These are phyloP conservation scores for Quaeritorhiza haematococci DNA, from an alignment of 371 early-diverging fungal species.

Conservation along the genomic window DNA sequence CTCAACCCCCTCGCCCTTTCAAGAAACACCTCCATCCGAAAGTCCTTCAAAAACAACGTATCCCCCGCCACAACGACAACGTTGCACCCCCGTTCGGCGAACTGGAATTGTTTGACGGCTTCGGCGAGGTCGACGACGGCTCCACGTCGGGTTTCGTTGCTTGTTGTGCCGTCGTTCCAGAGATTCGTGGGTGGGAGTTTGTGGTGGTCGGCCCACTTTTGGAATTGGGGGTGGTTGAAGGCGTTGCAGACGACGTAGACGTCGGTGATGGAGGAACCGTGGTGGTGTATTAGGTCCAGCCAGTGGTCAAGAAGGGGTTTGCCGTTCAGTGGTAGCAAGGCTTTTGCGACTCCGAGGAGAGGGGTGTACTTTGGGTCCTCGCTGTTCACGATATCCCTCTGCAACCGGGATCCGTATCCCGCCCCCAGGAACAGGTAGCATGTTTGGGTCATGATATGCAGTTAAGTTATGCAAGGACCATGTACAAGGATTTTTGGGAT, in stretches of 20 bases:
- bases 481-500: too few relatives aligned
- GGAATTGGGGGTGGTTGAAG: constrained; percentile 40
- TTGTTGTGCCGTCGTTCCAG: constrained; percentile 52
- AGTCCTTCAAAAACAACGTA: constrained; percentile 53
- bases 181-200: constrained; percentile 38
- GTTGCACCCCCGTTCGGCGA: constrained; percentile 3
- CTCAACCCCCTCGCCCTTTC: constrained; percentile 3
- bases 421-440: constrained; percentile 12
- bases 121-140: constrained; percentile 53
- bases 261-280: constrained; percentile 1
- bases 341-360: constrained; percentile 26
- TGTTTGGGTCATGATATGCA: too few relatives aligned
- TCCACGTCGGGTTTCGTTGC: constrained; percentile 45
- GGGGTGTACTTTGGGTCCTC: neutral
- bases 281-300: constrained; percentile 7
- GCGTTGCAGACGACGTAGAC: constrained; percentile 8
- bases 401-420: constrained; percentile 25
- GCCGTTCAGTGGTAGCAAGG: constrained; percentile 25
- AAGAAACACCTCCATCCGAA: constrained; percentile 28
- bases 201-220: constrained; percentile 41
- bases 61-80: constrained; percentile 55
- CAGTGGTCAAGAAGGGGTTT: constrained; percentile 27
- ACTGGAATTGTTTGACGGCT: constrained; percentile 35
- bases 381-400: constrained; percentile 19
- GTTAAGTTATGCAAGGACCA: too few relatives aligned